Evolutionary conservation across 768 basidiomycete species (phyloP).

Genomic region (Astraeus odoratus): DNA sequence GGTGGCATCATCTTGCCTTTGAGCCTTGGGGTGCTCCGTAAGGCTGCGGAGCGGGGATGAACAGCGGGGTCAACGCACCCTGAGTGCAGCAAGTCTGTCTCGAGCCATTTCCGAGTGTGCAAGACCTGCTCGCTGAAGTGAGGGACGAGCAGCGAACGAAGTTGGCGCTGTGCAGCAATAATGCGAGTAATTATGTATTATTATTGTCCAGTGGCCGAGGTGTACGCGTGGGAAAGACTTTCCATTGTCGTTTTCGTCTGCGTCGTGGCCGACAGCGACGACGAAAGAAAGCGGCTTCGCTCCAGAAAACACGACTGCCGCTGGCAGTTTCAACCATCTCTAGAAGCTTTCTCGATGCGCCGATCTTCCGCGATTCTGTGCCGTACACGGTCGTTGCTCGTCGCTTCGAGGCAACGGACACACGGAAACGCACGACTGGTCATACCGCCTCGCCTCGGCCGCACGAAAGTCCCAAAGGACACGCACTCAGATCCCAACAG

Average conservation of each 20-base stretch:
- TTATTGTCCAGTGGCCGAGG: no score
- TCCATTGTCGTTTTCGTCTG: neutral
- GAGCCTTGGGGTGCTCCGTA: constrained; percentile 46
- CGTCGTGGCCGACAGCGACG: neutral
- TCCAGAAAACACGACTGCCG: constrained; percentile 19
- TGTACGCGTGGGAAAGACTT: neutral
- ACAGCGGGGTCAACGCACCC: constrained; percentile 37
- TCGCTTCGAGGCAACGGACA: constrained; percentile 7
- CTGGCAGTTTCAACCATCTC: constrained; percentile 75
- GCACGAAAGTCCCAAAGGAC: constrained; percentile 20
- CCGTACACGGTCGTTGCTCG: constrained; percentile 80
- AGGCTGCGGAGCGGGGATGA: constrained; percentile 55
- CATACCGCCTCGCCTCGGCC: constrained; percentile 11
- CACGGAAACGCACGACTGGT: neutral
- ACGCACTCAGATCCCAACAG: constrained; percentile 4
- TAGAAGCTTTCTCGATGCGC: constrained; percentile 48
- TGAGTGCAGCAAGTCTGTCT: constrained; percentile 79
- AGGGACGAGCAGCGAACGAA: no score
- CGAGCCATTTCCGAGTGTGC: constrained; percentile 39
- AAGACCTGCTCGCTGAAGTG: neutral
- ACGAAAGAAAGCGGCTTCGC: neutral
- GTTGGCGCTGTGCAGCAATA: neutral
- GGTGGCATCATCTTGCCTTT: constrained; percentile 34
- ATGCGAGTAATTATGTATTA: neutral
- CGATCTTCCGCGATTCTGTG: constrained; percentile 63